Evolutionary conservation across 257 asterid species (phyloP).

Genomic region (Phtheirospermum japonicum): DNA sequence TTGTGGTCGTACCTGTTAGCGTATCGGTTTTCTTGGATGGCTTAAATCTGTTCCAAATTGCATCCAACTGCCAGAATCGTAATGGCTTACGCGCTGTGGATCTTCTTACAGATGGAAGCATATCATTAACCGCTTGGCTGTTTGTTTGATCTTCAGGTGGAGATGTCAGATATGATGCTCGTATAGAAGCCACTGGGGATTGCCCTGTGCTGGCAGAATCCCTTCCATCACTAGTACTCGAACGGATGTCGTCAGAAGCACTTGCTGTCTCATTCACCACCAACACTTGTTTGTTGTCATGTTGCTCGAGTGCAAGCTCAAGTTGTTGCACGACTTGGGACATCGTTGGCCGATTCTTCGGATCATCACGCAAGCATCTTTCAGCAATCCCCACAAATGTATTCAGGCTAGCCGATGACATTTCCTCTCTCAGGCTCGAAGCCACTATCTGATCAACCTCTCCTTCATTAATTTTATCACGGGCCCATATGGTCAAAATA

Average conservation of each 20-base stretch:
- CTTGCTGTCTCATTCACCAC: slow-evolving; percentile 11
- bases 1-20: not conserved
- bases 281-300: slow-evolving; percentile 8
- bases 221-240: slow-evolving; percentile 5
- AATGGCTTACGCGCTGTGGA: slow-evolving; percentile 20
- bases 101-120: slow-evolving; percentile 14
- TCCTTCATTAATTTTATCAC: slow-evolving; percentile 39
- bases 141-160: slow-evolving; percentile 9
- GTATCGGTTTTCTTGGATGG: slow-evolving; percentile 26
- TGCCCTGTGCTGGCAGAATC: slow-evolving; percentile 13
- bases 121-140: not conserved
- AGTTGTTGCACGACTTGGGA: slow-evolving; percentile 45
- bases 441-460: slow-evolving; percentile 42
- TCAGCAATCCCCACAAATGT: slow-evolving; percentile 37
- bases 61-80: slow-evolving; percentile 29
- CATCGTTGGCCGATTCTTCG: slow-evolving; percentile 59
- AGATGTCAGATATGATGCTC: slow-evolving; percentile 8
- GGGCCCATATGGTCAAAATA: slow-evolving; percentile 42
- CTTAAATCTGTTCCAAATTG: slow-evolving; percentile 32
- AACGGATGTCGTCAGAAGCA: slow-evolving; percentile 1
- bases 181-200: slow-evolving; percentile 1
- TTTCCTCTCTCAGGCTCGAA: slow-evolving; percentile 31
- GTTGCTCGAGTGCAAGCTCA: slow-evolving; percentile 37
- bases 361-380: slow-evolving; percentile 47
- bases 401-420: slow-evolving; percentile 38